Conservation (phyloP, 2,329 filamentous ascomycete species). For the Lasiodiplodia gonubiensis region DNA sequence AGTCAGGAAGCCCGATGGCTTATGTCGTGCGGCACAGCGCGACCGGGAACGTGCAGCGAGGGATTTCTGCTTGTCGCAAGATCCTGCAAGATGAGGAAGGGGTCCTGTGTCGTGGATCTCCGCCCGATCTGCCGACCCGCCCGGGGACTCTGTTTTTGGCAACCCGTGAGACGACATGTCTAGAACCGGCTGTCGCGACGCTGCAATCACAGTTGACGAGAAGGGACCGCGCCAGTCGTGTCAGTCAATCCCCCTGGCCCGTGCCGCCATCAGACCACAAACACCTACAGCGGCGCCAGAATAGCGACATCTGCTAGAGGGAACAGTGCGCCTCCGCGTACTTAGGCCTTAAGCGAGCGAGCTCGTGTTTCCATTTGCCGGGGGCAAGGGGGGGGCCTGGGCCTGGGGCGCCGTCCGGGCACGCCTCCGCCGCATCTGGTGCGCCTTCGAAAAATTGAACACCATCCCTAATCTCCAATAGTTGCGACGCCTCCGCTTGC, state of each 20-base stretch:
- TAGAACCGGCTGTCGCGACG: not conserved
- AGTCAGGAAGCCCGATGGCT: not conserved
- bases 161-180: not conserved
- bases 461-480: not conserved
- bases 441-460: not conserved
- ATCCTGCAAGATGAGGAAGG: no score
- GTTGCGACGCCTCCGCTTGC: conserved; percentile 2
- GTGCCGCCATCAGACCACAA: not conserved
- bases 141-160: not conserved
- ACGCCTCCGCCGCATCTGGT: not conserved
- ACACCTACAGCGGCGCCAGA: not conserved
- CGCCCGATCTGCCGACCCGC: conserved; percentile 8
- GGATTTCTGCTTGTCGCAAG: not conserved
- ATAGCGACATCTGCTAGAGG: conserved; percentile 4
- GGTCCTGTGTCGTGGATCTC: not conserved
- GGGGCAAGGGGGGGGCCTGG: not conserved
- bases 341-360: not conserved
- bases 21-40: conserved; percentile 1
- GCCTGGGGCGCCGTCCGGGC: not conserved
- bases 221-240: not conserved
- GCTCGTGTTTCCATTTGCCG: not conserved
- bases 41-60: conserved; percentile 15
- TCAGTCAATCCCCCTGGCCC: not conserved
- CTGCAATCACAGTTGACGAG: not conserved
- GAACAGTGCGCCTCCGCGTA: not conserved